Conservation (phyloP, 495 filamentous ascomycete genomes). For the Penicillium malachiteum region DNA sequence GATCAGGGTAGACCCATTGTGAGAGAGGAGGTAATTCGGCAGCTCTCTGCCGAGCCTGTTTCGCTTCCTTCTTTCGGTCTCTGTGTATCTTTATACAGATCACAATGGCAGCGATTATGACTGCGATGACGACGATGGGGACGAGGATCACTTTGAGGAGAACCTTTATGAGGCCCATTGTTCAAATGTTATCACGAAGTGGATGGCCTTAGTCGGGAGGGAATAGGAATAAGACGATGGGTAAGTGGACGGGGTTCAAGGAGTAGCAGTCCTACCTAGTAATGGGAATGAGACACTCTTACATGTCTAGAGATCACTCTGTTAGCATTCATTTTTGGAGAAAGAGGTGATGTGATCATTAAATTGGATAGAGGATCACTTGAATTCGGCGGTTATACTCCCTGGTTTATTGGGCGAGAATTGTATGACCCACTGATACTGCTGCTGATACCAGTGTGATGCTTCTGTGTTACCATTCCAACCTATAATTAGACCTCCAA, state of each 20-base stretch:
- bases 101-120: constrained; percentile 4
- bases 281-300: not conserved
- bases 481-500: constrained; percentile 2
- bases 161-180: constrained; percentile 49
- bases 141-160: constrained; percentile 56
- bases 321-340: not conserved
- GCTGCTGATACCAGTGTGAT: not conserved
- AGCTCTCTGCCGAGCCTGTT: constrained; percentile 1
- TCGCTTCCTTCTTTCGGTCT: constrained; percentile 13
- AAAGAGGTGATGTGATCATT: not conserved
- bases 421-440: not conserved
- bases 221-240: not conserved
- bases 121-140: constrained; percentile 12
- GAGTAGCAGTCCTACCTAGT: not conserved
- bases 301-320: not conserved
- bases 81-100: constrained; percentile 14
- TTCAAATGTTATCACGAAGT: constrained; percentile 30
- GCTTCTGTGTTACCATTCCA: not conserved
- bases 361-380: not conserved
- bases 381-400: constrained; percentile 1
- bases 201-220: not conserved
- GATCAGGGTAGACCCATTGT: constrained; percentile 10
- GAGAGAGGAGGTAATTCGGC: constrained; percentile 16
- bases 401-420: not conserved
- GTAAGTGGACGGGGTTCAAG: not conserved